Conservation (phyloP, 2,329 filamentous ascomycete species). For the Apiospora marii region DNA sequence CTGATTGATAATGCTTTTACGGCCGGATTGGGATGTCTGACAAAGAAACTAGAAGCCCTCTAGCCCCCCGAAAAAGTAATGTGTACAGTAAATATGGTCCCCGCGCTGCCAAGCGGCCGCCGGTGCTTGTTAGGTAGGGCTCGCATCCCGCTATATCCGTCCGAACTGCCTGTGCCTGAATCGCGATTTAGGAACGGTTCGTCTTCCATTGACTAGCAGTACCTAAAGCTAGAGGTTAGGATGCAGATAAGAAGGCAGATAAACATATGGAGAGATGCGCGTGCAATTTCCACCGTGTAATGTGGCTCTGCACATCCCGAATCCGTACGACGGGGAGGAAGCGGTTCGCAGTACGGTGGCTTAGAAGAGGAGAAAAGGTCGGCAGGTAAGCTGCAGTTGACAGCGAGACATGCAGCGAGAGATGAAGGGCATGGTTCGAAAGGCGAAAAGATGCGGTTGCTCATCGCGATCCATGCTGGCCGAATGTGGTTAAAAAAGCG, state of each 20-base stretch:
- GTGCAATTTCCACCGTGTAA: not conserved
- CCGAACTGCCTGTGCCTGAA: not conserved
- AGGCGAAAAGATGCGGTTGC: not conserved
- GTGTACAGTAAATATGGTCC: not conserved
- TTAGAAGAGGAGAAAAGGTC: not conserved
- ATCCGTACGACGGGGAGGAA: not conserved
- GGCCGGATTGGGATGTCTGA: not conserved
- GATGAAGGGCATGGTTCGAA: not conserved
- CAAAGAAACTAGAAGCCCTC: not conserved
- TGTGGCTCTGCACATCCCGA: not conserved
- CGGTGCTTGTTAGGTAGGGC: conserved; percentile 10
- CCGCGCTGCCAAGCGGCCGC: not conserved
- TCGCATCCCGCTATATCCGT: conserved; percentile 5
- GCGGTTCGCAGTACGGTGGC: not conserved
- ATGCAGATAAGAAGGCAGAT: not conserved
- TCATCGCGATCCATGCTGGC: not conserved
- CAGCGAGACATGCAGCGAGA: not conserved
- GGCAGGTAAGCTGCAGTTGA: not conserved
- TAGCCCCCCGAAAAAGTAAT: not conserved
- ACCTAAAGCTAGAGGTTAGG: too few relatives aligned
- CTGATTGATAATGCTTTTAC: not conserved
- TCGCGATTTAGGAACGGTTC: not conserved
- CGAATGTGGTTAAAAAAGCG: not conserved
- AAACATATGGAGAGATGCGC: not conserved
- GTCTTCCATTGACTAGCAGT: not conserved